These are phyloP conservation scores for Pseudocercospora vitis DNA, from an alignment of 2,329 filamentous ascomycete genomes.

Conservation along the genomic window DNA sequence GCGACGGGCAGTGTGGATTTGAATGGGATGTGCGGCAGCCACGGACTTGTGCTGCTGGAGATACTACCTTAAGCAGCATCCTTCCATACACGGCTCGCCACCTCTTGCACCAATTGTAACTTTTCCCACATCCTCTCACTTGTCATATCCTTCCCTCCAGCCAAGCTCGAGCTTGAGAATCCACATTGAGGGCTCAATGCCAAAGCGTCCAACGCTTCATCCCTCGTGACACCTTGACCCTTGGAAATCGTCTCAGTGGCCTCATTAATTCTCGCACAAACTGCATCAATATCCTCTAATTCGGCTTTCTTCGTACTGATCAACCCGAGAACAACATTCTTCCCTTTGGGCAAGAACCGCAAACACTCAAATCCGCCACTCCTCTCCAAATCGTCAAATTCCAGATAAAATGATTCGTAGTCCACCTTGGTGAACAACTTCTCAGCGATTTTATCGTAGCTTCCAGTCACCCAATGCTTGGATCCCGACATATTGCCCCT, in stretches of 20 bases:
- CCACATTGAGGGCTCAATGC: slow-evolving; percentile 38
- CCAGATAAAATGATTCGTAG: slow-evolving; percentile 36
- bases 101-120: slow-evolving; percentile 31
- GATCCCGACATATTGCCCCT: slow-evolving; percentile 30
- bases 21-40: no score
- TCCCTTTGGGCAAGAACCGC: slow-evolving; percentile 32
- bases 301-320: slow-evolving; percentile 37
- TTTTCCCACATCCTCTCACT: slow-evolving; percentile 37
- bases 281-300: slow-evolving; percentile 29
- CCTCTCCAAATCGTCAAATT: slow-evolving; percentile 35
- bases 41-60: no score
- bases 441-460: slow-evolving; percentile 34
- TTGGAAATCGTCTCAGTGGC: slow-evolving; percentile 34
- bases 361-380: slow-evolving; percentile 36
- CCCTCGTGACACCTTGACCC: slow-evolving; percentile 29
- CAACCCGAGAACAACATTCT: slow-evolving; percentile 38
- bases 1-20: no score
- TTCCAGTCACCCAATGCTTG: slow-evolving; percentile 26
- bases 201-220: slow-evolving; percentile 33
- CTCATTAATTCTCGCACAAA: slow-evolving; percentile 29
- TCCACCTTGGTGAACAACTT: slow-evolving; percentile 31
- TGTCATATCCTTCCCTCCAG: slow-evolving; percentile 34
- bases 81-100: slow-evolving; percentile 31
- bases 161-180: slow-evolving; percentile 33
- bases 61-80: slow-evolving; percentile 3